These are phyloP conservation scores for Anisodus tanguticus DNA, from an alignment of 257 asterid species.

Conservation along the genomic window DNA sequence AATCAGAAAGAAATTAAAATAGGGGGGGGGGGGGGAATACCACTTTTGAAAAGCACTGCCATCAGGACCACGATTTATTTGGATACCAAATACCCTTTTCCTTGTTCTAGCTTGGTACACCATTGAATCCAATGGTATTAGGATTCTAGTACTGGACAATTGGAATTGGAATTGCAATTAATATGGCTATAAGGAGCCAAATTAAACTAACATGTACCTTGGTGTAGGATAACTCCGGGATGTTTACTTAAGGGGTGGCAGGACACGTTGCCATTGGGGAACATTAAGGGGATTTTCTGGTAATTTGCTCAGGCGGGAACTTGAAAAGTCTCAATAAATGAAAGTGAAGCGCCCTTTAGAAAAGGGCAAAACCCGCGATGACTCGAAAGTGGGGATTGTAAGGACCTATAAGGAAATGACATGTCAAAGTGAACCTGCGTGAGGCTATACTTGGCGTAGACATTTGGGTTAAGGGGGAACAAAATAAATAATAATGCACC, in stretches of 20 bases:
- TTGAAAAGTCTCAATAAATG: slow-evolving; percentile 14
- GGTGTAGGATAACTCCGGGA: neutral
- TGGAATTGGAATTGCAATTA: neutral
- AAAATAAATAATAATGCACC: no score
- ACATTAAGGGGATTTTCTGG: neutral
- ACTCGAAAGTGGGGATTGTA: slow-evolving; percentile 31
- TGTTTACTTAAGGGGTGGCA: neutral
- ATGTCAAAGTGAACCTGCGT: slow-evolving; percentile 4
- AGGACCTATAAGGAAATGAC: slow-evolving; percentile 28
- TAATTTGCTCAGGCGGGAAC: slow-evolving; percentile 39
- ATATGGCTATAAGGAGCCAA: neutral
- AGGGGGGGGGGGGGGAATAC: slow-evolving; percentile 30
- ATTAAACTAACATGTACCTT: slow-evolving; percentile 14
- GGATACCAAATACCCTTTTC: slow-evolving; percentile 54
- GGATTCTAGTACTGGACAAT: neutral
- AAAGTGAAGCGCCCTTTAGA: neutral
- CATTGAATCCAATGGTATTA: slow-evolving; percentile 38
- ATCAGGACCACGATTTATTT: slow-evolving; percentile 60
- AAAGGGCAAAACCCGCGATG: slow-evolving; percentile 42
- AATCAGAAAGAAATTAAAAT: neutral
- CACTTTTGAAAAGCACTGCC: slow-evolving; percentile 74
- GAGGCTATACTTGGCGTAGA: no score
- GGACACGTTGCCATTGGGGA: neutral
- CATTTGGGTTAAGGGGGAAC: neutral
- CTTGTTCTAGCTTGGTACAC: slow-evolving; percentile 45